Evolutionary conservation across 2,329 filamentous ascomycete genomes (phyloP).

Genomic region (Ambrosiella cleistominuta): DNA sequence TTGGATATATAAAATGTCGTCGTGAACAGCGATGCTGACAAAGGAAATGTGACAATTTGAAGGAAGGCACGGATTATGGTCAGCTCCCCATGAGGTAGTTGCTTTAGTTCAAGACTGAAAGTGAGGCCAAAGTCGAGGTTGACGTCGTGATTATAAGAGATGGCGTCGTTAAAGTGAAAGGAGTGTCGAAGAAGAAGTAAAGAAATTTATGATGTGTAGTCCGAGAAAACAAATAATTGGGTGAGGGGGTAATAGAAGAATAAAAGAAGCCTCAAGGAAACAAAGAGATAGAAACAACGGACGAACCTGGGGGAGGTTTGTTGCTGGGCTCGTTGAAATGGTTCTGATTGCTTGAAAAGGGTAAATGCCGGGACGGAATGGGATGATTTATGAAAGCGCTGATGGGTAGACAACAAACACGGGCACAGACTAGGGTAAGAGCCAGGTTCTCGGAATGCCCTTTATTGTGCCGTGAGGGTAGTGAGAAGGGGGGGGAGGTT

Average conservation of each 20-base stretch:
- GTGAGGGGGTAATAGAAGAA: neutral
- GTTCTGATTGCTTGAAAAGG: neutral
- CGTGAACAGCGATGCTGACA: neutral
- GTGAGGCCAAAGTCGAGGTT: neutral
- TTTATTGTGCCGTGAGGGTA: neutral
- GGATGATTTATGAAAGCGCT: neutral
- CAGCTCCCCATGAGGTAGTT: neutral
- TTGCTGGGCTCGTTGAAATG: neutral
- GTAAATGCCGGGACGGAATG: neutral
- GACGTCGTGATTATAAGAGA: neutral
- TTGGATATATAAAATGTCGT: neutral
- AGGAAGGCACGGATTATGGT: neutral
- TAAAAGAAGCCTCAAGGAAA: neutral
- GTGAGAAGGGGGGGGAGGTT: neutral
- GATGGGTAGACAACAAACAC: neutral
- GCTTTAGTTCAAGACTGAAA: neutral
- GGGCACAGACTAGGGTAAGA: neutral
- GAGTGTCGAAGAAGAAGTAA: neutral
- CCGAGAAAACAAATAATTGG: neutral
- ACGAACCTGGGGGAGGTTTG: neutral
- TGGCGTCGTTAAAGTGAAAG: neutral
- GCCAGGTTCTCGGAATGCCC: conserved; percentile 2
- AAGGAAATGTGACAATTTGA: neutral
- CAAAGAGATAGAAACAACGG: neutral
- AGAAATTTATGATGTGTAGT: neutral